phyloP scores from a whole-genome alignment of 1,284 basidiomycete species.

The Cutaneotrichosporon dermatis region DNA sequence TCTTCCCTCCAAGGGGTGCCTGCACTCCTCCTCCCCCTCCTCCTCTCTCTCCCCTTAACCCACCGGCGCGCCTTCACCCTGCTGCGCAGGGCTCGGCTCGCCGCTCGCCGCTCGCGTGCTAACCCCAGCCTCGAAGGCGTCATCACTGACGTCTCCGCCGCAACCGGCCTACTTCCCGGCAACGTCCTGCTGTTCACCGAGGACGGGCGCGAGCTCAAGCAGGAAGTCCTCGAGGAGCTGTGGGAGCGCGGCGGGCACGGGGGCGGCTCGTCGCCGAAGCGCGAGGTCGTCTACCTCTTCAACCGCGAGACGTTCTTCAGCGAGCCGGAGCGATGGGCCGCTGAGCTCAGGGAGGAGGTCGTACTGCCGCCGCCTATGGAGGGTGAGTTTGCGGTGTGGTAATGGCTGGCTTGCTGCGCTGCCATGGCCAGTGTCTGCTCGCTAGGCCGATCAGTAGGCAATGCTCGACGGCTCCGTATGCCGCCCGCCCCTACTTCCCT shows the following conservation, averaged over 20 bases:
- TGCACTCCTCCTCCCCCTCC: no score
- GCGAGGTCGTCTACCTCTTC: constrained; percentile 34
- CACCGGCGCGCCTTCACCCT: neutral
- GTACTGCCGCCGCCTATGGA: constrained; percentile 36
- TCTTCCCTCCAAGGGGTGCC: no score
- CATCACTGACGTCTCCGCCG: constrained; percentile 25
- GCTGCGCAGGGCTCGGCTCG: neutral
- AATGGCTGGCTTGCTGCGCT: neutral
- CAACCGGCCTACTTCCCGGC: constrained; percentile 24
- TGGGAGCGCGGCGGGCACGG: constrained; percentile 40
- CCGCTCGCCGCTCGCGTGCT: neutral
- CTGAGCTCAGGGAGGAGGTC: constrained; percentile 35
- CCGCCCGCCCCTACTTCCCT: neutral
- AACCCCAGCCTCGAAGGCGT: constrained; percentile 34
- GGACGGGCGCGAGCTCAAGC: constrained; percentile 39
- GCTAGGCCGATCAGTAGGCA: no score
- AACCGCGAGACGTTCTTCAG: constrained; percentile 45
- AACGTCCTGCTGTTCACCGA: constrained; percentile 44
- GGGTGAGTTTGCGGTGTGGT: constrained; percentile 21
- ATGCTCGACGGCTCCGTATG: no score
- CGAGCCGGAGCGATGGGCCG: constrained; percentile 39
- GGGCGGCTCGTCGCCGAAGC: constrained; percentile 16
- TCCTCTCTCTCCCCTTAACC: no score
- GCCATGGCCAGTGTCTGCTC: neutral
- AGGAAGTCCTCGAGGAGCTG: constrained; percentile 34